A percentile compares a stretch with the other conserved stretches of the same genome.
Evolutionary conservation across 2,329 filamentous ascomycete genomes (phyloP).

Genomic region (Fusarium sublunatum): DNA sequence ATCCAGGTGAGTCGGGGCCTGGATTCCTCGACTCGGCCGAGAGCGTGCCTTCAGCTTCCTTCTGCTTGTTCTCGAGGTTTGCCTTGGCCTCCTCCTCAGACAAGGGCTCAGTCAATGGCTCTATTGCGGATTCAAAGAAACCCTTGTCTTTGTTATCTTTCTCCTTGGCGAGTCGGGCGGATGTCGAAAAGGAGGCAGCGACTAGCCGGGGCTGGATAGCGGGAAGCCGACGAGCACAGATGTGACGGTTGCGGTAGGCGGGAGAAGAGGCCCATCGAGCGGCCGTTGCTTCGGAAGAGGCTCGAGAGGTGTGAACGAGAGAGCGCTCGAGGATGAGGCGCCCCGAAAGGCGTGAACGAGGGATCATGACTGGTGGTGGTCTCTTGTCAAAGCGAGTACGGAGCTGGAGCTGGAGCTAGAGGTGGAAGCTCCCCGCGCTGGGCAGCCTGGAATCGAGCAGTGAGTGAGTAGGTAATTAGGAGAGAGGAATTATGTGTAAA

Average conservation of each 20-base stretch:
- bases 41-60: slow-evolving; percentile 58
- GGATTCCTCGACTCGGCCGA: slow-evolving; percentile 59
- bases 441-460: slow-evolving; percentile 29
- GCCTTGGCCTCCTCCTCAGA: slow-evolving; percentile 65
- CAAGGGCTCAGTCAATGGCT: slow-evolving; percentile 57
- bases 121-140: slow-evolving; percentile 63
- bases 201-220: slow-evolving; percentile 44
- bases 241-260: slow-evolving; percentile 45
- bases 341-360: slow-evolving; percentile 55
- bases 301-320: slow-evolving; percentile 43
- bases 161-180: slow-evolving; percentile 50
- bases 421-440: slow-evolving; percentile 44
- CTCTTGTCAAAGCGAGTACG: slow-evolving; percentile 18
- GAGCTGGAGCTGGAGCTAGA: slow-evolving; percentile 30
- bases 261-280: slow-evolving; percentile 46
- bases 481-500: slow-evolving; percentile 16
- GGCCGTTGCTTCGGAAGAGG: slow-evolving; percentile 41
- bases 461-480: slow-evolving; percentile 25
- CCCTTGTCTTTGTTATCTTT: slow-evolving; percentile 56
- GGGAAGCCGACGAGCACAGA: slow-evolving; percentile 50
- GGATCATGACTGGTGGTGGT: slow-evolving; percentile 52
- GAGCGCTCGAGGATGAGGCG: slow-evolving; percentile 54
- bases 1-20: slow-evolving; percentile 56
- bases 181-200: slow-evolving; percentile 53
- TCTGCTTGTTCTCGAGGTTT: slow-evolving; percentile 60